Base-by-base conservation (phyloP, 1,284 basidiomycete genomes). In the Rhizopogon parksii region DNA sequence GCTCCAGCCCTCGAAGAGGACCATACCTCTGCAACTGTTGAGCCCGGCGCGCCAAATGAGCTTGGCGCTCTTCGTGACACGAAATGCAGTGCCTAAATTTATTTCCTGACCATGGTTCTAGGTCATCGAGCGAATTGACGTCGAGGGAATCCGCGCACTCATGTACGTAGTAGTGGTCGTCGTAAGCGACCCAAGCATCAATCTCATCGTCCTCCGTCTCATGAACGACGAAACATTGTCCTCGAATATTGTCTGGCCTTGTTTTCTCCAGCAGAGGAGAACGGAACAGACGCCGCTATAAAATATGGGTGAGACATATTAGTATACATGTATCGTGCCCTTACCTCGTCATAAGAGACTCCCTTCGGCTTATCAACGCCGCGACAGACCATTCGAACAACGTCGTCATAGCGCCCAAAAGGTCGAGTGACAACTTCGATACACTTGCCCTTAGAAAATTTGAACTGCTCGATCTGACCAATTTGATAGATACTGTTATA, bases 161-260 rank as follows among this genome's bases (percentile, higher is more conserved):
- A 54, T 76, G 72, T 36, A 79, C 68, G 57, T 77, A 82, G 53
- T 74, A 85, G 54, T 80, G 79, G 56, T 85, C 75, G 57, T 78
- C 69, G 45, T 73, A 57, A 25, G 60, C 39, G 1, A 76, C 63
- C 79, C 82, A 83, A 8, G 69, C 57, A 24, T 76, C 69, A 30
- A 77, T 71, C 14, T 68, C 57, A 6, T 62, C 56, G 8, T 25
- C 21, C 32, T 55, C 35, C 52, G 11, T 46, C 36, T 50, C 65
- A 56, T 51, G 75, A 57, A 53, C 67, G 54, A 78, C 70, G 54
- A 70, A 72, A 55, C 76, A 79, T 24, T 67, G 69, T 0, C 80
- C 80, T 50, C 78, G 73, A 49, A 83, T 63, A 8, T 64, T 57
- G 12, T 69, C 56, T 0, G 71, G 58, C 14, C 67, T 49, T 24